Evolutionary conservation across 108 stramenopile genomes (phyloP).

Genomic region (Nitzschia palea): DNA sequence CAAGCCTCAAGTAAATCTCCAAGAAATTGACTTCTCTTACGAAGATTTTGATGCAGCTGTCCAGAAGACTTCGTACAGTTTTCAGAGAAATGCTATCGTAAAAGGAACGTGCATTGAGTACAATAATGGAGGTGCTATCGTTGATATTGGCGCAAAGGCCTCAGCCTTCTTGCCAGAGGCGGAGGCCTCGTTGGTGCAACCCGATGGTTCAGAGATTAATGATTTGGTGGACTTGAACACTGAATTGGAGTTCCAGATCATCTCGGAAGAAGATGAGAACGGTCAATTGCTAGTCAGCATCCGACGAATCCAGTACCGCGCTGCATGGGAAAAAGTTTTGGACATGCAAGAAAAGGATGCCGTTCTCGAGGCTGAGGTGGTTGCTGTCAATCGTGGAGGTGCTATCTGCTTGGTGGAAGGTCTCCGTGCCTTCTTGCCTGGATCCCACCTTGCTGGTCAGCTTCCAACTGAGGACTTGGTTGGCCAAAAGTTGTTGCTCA

Average conservation of each 20-base stretch:
- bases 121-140: conserved; percentile 67
- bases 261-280: conserved; percentile 93
- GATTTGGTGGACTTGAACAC: conserved; percentile 74
- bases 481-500: conserved; percentile 82
- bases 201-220: conserved; percentile 56
- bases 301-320: conserved; percentile 86
- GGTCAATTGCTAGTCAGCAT: conserved; percentile 89
- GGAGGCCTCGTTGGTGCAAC: conserved; percentile 73
- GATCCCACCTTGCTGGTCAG: conserved; percentile 89
- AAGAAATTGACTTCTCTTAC: conserved; percentile 72
- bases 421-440: conserved; percentile 93
- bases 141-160: conserved; percentile 95
- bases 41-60: conserved; percentile 77
- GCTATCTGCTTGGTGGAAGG: conserved; percentile 93
- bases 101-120: conserved; percentile 79
- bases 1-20: conserved; percentile 26
- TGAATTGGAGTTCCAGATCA: conserved; percentile 89
- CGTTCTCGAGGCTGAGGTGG: conserved; percentile 87
- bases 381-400: conserved; percentile 94
- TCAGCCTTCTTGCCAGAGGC: conserved; percentile 86
- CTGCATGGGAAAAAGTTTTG: conserved; percentile 88
- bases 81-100: conserved; percentile 84
- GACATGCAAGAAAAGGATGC: conserved; percentile 74
- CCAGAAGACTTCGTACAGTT: conserved; percentile 70
- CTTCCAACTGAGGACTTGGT: conserved; percentile 87